Conservation (phyloP, 495 filamentous ascomycete species). For the Rostrohypoxylon terebratum region DNA sequence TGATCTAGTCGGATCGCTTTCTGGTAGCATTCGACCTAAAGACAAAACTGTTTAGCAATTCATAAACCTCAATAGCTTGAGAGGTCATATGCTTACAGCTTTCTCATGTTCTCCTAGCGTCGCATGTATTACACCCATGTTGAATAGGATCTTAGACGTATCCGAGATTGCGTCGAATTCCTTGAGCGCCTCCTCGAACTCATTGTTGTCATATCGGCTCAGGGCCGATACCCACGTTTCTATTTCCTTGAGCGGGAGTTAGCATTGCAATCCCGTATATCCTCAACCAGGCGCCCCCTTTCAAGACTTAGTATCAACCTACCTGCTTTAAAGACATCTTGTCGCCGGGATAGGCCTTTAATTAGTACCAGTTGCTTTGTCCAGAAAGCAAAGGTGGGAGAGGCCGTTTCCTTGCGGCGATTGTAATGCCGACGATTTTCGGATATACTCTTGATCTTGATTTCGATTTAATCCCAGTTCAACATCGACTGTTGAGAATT, state of each 20-base stretch:
- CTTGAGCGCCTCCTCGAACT: slow-evolving; percentile 87
- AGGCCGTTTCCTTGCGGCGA: slow-evolving; percentile 39
- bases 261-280: slow-evolving; percentile 36
- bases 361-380: slow-evolving; percentile 47
- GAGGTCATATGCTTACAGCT: slow-evolving; percentile 73
- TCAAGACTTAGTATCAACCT: slow-evolving; percentile 43
- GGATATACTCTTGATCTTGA: slow-evolving; percentile 18
- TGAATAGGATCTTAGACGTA: slow-evolving; percentile 98
- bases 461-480: slow-evolving; percentile 22
- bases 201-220: slow-evolving; percentile 92
- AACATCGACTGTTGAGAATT: slow-evolving; percentile 19
- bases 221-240: slow-evolving; percentile 97
- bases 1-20: slow-evolving; percentile 87
- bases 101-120: slow-evolving; percentile 96
- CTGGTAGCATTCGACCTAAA: slow-evolving; percentile 93
- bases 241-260: slow-evolving; percentile 78
- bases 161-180: slow-evolving; percentile 89
- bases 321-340: slow-evolving; percentile 83
- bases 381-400: slow-evolving; percentile 47
- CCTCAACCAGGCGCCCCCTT: not conserved
- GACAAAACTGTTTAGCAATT: slow-evolving; percentile 27
- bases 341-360: slow-evolving; percentile 37
- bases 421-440: slow-evolving; percentile 26
- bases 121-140: slow-evolving; percentile 97
- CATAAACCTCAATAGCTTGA: not conserved